These are phyloP conservation scores for Arthrobotrys entomopaga DNA, from an alignment of 2,329 filamentous ascomycete genomes.

Conservation along the genomic window DNA sequence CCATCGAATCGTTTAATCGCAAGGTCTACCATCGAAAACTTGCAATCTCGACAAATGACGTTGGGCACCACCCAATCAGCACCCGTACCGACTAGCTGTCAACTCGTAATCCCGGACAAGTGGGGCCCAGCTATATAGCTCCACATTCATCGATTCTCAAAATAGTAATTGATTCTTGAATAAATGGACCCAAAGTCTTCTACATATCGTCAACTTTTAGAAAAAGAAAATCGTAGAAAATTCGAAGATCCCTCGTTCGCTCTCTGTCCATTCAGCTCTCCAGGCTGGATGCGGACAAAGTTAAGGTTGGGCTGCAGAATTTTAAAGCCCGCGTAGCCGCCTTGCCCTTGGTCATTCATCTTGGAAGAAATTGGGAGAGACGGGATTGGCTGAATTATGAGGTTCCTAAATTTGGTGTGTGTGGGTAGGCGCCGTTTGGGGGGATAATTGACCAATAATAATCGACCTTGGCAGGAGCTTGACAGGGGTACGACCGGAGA, in stretches of 20 bases:
- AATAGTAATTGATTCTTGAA: slow-evolving; percentile 6
- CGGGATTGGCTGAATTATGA: slow-evolving; percentile 24
- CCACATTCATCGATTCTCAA: slow-evolving; percentile 13
- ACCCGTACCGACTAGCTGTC: slow-evolving; percentile 15
- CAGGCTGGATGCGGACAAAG: neutral
- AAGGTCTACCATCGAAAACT: slow-evolving; percentile 28
- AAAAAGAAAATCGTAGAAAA: neutral
- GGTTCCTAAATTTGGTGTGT: slow-evolving; percentile 45
- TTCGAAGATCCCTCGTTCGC: neutral
- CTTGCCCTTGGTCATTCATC: slow-evolving; percentile 21
- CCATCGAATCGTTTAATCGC: too few relatives aligned
- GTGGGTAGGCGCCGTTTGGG: slow-evolving; percentile 48
- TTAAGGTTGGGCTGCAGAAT: slow-evolving; percentile 32
- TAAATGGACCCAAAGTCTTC: neutral
- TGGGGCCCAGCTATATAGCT: slow-evolving; percentile 8
- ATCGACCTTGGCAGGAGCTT: neutral
- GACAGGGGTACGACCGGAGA: neutral
- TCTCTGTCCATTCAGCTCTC: slow-evolving; percentile 1
- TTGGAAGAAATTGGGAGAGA: slow-evolving; percentile 17
- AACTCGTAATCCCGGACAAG: neutral
- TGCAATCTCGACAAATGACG: slow-evolving; percentile 51
- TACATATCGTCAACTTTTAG: too few relatives aligned
- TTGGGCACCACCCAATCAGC: slow-evolving; percentile 45
- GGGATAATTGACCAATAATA: slow-evolving; percentile 23
- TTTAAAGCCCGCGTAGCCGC: slow-evolving; percentile 21